phyloP scores from a whole-genome alignment of 192 early-diverging fungal species.

The Backusella circina region DNA sequence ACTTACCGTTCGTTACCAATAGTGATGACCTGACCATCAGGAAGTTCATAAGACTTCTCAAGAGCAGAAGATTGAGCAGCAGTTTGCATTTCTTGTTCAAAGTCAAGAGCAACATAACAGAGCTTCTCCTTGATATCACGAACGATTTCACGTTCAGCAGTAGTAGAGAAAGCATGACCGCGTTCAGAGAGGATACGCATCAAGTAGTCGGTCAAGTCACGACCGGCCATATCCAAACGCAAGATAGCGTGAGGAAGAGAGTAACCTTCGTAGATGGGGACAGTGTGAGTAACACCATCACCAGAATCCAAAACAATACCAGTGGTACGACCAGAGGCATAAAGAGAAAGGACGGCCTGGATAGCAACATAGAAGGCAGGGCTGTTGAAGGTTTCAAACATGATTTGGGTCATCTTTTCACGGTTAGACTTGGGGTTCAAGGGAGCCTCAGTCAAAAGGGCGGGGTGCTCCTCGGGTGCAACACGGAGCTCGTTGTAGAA shows the following conservation, averaged over 20 bases:
- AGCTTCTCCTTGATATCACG: slow-evolving; percentile 99
- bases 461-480: slow-evolving; percentile 96
- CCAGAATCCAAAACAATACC: slow-evolving; percentile 99
- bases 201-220: slow-evolving; percentile 93
- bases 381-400: slow-evolving; percentile 98
- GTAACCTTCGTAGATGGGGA: slow-evolving; percentile 98
- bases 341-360: slow-evolving; percentile 94
- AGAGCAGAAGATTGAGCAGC: slow-evolving; percentile 85
- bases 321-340: slow-evolving; percentile 95
- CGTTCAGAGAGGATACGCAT: slow-evolving; percentile 92
- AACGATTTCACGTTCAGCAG: slow-evolving; percentile 96
- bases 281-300: slow-evolving; percentile 95
- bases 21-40: slow-evolving; percentile 97
- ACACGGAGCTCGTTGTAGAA: slow-evolving; percentile 98
- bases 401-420: slow-evolving; percentile 99
- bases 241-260: slow-evolving; percentile 92
- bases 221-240: slow-evolving; percentile 94
- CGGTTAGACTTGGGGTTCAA: slow-evolving; percentile 98
- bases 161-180: slow-evolving; percentile 93
- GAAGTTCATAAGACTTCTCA: slow-evolving; percentile 97
- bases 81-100: slow-evolving; percentile 96
- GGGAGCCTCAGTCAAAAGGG: slow-evolving; percentile 95
- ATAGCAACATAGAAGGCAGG: slow-evolving; percentile 97
- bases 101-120: slow-evolving; percentile 97
- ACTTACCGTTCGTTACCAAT: slow-evolving; percentile 82